These are phyloP conservation scores for Phytophthora sansomeana DNA, from an alignment of 352 stramenopile species.

Conservation along the genomic window DNA sequence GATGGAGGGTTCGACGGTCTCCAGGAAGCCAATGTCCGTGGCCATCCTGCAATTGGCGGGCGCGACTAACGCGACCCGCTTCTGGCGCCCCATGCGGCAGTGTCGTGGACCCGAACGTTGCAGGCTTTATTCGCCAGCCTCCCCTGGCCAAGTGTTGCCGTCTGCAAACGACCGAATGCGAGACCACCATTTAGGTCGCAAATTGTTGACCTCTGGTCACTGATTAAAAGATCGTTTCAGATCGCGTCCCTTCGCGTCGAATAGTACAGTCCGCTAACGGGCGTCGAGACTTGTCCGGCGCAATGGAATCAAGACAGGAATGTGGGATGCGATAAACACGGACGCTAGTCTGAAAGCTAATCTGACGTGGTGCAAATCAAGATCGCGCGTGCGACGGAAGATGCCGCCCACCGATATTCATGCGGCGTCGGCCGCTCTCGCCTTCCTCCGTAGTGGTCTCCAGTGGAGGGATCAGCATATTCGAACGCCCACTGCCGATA, in stretches of 20 bases:
- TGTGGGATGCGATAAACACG: not conserved
- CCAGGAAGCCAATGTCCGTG: constrained; percentile 6
- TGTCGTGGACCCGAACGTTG: constrained; percentile 24
- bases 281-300: not conserved
- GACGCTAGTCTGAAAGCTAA: not conserved
- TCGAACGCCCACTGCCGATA: constrained; percentile 39
- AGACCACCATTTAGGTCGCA: not conserved
- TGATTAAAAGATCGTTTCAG: constrained; percentile 18
- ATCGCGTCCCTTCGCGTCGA: constrained; percentile 18
- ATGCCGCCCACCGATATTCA: not conserved
- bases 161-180: constrained; percentile 12
- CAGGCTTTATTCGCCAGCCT: constrained; percentile 10
- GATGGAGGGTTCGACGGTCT: constrained; percentile 1
- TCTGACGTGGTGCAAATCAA: constrained; percentile 1
- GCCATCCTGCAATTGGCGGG: constrained; percentile 14
- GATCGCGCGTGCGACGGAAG: not conserved
- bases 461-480: constrained; percentile 6
- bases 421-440: not conserved
- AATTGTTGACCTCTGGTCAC: not conserved
- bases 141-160: constrained; percentile 29
- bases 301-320: not conserved
- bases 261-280: not conserved
- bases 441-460: constrained; percentile 8
- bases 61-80: constrained; percentile 26
- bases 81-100: constrained; percentile 22